Evolutionary conservation across 345 rosid species (phyloP).

Genomic region (Eucalyptus sp.): DNA sequence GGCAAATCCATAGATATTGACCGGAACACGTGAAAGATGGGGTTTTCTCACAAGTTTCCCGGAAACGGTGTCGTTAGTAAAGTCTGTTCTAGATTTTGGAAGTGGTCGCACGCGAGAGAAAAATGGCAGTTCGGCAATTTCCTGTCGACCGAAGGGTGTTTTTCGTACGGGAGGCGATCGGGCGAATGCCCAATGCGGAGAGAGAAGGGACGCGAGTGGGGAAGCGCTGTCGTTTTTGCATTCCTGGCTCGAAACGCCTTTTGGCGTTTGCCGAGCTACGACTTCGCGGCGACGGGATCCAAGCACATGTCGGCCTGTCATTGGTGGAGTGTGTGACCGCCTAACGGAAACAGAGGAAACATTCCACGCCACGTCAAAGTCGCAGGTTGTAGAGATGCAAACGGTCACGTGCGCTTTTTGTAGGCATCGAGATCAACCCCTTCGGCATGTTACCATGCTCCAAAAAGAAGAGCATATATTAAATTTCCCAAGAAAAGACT

Average conservation of each 20-base stretch:
- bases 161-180: neutral
- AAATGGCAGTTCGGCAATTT: neutral
- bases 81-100: neutral
- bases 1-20: neutral
- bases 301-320: neutral
- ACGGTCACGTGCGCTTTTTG: neutral
- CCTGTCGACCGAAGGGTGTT: neutral
- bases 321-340: neutral
- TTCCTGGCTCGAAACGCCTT: neutral
- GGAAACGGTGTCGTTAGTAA: neutral
- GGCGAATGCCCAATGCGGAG: neutral
- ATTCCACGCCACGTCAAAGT: neutral
- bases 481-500: neutral
- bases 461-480: neutral
- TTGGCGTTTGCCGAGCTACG: neutral
- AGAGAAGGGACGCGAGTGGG: neutral
- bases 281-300: neutral
- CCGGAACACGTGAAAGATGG: neutral
- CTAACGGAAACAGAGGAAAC: neutral
- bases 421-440: neutral
- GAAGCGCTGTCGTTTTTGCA: neutral
- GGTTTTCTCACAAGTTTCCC: neutral
- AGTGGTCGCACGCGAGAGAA: neutral
- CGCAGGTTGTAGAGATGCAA: neutral
- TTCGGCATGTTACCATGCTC: neutral